These are phyloP conservation scores for Ceratobasidium sp. DNA, from an alignment of 1,284 basidiomycete genomes.

Conservation along the genomic window DNA sequence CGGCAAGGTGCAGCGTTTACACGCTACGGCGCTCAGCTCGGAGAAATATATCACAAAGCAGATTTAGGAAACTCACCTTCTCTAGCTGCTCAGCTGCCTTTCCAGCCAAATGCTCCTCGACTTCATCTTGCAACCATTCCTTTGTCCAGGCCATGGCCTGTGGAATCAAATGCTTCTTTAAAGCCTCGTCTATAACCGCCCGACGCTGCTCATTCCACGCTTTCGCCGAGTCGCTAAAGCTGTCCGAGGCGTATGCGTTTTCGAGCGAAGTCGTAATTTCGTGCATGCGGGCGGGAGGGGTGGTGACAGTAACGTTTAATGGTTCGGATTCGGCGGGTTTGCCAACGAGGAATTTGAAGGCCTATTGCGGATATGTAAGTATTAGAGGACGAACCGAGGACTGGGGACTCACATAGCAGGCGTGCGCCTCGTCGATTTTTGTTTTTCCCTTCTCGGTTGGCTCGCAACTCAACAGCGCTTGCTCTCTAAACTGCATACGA, in stretches of 20 bases:
- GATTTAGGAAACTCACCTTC: constrained; percentile 67
- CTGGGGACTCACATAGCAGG: constrained; percentile 80
- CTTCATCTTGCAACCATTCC: constrained; percentile 91
- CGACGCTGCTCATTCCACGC: constrained; percentile 95
- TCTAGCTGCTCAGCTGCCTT: constrained; percentile 78
- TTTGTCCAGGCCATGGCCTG: constrained; percentile 88
- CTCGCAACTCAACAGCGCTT: constrained; percentile 84
- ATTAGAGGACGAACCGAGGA: background rate
- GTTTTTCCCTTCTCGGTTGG: constrained; percentile 93
- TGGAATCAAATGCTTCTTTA: constrained; percentile 87
- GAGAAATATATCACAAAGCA: background rate
- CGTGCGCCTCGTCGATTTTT: constrained; percentile 92
- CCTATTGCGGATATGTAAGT: constrained; percentile 63
- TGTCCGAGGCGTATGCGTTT: constrained; percentile 88
- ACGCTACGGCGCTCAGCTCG: constrained; percentile 39
- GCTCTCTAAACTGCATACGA: constrained; percentile 81
- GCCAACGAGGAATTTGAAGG: constrained; percentile 93
- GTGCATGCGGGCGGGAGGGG: constrained; percentile 74
- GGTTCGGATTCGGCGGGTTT: constrained; percentile 94
- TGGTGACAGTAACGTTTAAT: constrained; percentile 80
- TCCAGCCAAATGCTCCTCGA: constrained; percentile 85
- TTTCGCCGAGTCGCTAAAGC: constrained; percentile 85
- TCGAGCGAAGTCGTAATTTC: constrained; percentile 81
- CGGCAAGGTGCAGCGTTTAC: constrained; percentile 72
- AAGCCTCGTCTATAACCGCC: constrained; percentile 81